Evolutionary conservation across 192 early-diverging fungal genomes (phyloP).

Genomic region (Rhizophagus clarus): DNA sequence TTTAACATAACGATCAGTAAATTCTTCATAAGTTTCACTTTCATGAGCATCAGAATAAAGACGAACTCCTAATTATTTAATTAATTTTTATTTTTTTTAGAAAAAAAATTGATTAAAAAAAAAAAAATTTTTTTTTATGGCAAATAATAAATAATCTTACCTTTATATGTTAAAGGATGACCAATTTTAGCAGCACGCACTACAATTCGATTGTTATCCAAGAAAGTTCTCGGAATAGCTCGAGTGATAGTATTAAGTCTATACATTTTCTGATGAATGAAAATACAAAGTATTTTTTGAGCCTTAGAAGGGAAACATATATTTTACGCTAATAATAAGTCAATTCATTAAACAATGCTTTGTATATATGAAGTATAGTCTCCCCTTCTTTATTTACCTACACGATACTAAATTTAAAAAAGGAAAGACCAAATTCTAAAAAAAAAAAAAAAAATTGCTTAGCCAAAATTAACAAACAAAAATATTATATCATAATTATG

Average conservation of each 20-base stretch:
- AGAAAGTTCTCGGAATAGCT: neutral
- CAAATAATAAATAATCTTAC: neutral
- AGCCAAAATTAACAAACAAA: too few relatives aligned
- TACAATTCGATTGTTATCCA: neutral
- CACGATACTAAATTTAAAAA: too few relatives aligned
- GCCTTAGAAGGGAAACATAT: too few relatives aligned
- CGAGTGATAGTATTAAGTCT: neutral
- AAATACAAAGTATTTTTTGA: neutral
- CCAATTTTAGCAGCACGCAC: neutral
- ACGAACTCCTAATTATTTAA: constrained; percentile 37
- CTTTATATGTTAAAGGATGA: neutral
- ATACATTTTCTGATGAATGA: constrained; percentile 3
- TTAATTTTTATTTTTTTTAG: too few relatives aligned
- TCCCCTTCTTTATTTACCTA: too few relatives aligned
- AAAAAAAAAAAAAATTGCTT: too few relatives aligned
- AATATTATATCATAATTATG: too few relatives aligned
- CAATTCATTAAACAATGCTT: too few relatives aligned
- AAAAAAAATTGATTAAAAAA: neutral
- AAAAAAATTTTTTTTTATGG: too few relatives aligned
- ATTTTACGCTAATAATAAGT: too few relatives aligned
- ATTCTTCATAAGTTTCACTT: constrained; percentile 77
- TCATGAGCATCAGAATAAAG: constrained; percentile 69
- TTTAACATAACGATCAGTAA: constrained; percentile 76
- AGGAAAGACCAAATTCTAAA: too few relatives aligned
- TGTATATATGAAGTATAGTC: too few relatives aligned